Base-by-base conservation (phyloP, 192 early-diverging fungal species). In the Coemansia umbellata region DNA sequence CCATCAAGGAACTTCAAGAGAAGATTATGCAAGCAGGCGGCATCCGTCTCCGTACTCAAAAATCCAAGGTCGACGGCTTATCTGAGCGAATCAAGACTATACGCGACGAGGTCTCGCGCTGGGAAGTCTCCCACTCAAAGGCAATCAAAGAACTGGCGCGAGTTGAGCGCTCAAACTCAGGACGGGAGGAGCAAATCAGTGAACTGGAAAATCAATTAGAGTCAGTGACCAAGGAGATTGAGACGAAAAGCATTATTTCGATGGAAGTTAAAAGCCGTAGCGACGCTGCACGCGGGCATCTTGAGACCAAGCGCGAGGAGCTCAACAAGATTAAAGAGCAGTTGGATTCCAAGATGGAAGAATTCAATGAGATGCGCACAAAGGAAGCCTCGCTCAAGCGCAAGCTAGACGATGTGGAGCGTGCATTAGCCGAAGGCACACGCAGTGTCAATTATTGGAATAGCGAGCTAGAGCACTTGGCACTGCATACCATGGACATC, bases 1-100 rank as follows among this genome's bases (percentile, higher is more conserved):
- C 83, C 35, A 95, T 99, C 53, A 80, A 82, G 33, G 66, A 74
- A 27, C 74, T 98, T 17, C 93, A 97, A 47, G 85, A 92, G 31
- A 82, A 92, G 53, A 95, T 99, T 50, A 74, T 97, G 66, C 83
- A 94, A 58, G 87, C 83, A 28, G 96, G 96, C 51, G 95, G 92
- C 33, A 86, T 90, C 42, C 81, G 85, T 62, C 69, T 99, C 26
- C 82, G 95, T 37, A 66, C 82, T 4, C 95, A 99, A 69, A 91
- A 91, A 44, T 80, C 85, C 35, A 88, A 84, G 21, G 89, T 93
- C 8, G 91, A 94, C 45, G 83, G 84, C 13, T 60, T 97, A 35
- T 68, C 76, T 21, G 86, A 93, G 36, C 84, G 88, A 45, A 89
- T 97, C 47, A 85, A 82, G 39, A 66, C 67, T 0, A 54, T 82